These are phyloP conservation scores for Phanerochaete carnosa DNA, from an alignment of 768 basidiomycete species.

Conservation along the genomic window DNA sequence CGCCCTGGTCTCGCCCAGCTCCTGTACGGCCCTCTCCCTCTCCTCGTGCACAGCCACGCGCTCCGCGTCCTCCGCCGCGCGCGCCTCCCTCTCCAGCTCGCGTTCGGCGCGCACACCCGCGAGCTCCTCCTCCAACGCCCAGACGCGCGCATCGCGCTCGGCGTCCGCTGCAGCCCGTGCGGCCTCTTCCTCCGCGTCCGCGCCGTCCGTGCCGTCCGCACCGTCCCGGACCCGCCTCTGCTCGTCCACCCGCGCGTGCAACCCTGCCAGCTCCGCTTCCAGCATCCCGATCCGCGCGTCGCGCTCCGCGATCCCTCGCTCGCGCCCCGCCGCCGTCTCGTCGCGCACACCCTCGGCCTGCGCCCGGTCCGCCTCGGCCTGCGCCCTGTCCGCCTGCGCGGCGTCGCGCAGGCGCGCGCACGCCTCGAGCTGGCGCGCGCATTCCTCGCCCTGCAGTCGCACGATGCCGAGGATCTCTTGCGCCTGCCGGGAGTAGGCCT, in stretches of 20 bases:
- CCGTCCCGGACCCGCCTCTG: neutral
- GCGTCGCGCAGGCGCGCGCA: neutral
- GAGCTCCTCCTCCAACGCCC: conserved; percentile 23
- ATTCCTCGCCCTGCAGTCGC: neutral
- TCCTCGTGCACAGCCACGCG: neutral
- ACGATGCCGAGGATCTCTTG: conserved; percentile 3
- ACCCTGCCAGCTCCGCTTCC: neutral
- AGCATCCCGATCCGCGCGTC: conserved; percentile 2
- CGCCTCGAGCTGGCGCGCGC: neutral
- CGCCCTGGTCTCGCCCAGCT: neutral
- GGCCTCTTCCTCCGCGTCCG: neutral
- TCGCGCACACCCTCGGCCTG: neutral
- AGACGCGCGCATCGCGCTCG: conserved; percentile 20
- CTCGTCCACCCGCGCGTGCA: neutral
- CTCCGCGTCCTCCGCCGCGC: conserved; percentile 31
- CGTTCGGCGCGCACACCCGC: conserved; percentile 39
- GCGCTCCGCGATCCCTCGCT: conserved; percentile 1
- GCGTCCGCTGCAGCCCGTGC: neutral
- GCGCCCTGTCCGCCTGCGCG: neutral
- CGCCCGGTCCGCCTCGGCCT: neutral
- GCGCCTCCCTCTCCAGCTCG: conserved; percentile 57
- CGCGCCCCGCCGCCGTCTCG: neutral
- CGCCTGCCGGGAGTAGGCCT: conserved; percentile 1
- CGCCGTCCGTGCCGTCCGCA: neutral
- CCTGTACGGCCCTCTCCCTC: neutral